These are phyloP conservation scores for Phoma herbarum DNA, from an alignment of 2,329 filamentous ascomycete genomes.

Conservation along the genomic window DNA sequence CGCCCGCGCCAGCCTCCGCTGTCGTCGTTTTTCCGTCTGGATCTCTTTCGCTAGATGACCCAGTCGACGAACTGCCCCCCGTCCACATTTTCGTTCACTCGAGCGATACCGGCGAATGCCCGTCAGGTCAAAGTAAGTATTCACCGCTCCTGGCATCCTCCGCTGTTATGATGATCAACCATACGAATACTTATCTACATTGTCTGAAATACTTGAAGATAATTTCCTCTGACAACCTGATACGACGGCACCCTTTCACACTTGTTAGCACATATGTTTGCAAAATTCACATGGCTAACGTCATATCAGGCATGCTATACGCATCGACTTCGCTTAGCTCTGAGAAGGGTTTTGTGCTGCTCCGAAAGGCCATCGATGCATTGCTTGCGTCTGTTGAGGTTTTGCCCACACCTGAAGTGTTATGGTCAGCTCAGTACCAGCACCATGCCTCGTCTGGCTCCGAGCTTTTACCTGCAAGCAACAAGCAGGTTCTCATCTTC, in stretches of 20 bases:
- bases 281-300: constrained; percentile 47
- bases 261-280: constrained; percentile 10
- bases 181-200: constrained; percentile 99
- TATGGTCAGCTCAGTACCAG: constrained; percentile 65
- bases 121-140: constrained; percentile 85
- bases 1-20: constrained; percentile 76
- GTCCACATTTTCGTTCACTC: constrained; percentile 77
- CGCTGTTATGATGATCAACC: constrained; percentile 80
- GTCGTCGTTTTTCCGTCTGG: constrained; percentile 72
- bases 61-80: constrained; percentile 51
- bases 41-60: constrained; percentile 56
- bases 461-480: constrained; percentile 37
- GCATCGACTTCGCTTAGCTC: constrained; percentile 57
- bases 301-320: constrained; percentile 65
- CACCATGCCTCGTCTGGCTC: constrained; percentile 49
- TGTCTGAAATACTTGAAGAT: constrained; percentile 97
- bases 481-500: constrained; percentile 64
- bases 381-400: constrained; percentile 54
- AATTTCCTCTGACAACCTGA: constrained; percentile 89
- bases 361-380: constrained; percentile 54
- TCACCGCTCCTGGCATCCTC: constrained; percentile 19
- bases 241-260: constrained; percentile 53
- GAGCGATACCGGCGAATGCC: constrained; percentile 92
- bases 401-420: constrained; percentile 49
- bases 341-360: constrained; percentile 43